Base-by-base conservation (phyloP, 192 early-diverging fungal genomes). In the Backusella sp. region DNA sequence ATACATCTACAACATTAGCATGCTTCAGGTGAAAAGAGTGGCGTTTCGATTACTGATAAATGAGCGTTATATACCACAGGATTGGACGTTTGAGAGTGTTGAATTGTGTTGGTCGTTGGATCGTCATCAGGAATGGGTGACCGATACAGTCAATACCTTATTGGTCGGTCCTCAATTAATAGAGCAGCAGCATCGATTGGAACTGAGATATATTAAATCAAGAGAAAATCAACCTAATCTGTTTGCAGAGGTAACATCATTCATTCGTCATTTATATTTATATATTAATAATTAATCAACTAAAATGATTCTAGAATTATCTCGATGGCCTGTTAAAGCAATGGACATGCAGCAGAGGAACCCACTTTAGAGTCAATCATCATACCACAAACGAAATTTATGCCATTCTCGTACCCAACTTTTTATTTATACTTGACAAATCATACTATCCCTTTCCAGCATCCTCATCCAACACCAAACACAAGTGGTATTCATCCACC, bases 201-300 rank as follows among this genome's bases (percentile, higher is more conserved):
- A 69, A 37, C 23, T 69, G 36, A 35, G 68, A 69, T 41, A 37
- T n/a, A 23, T 62, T 62, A 62, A 21, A 37, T 14, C 68, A 21
- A 23, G 34, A 69, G 68, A 69, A 23, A 35, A 39, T 26, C 68
- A 69, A 41, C n/a, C 68, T 23, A 69, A n/a, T 62, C 56, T 62
- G 8, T 62, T 62, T 28, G 23, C 56, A 62, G 56, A 62, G 56
- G 56, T 62, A 62, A 62, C 15, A 32, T 11, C 28, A 12, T 26
- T 23, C 14, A 39, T 23, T 12, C 37, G 37, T 12, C 7, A 39
- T 89, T 53, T 89, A 89, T 35, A 39, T 89, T 53, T 89, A 89
- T 35, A 84, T 85, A 67, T 76, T 89, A 39, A 37, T 37, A 88
- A 68, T 87, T 87, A 4, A 85, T 56, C 21, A 9, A n/a, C 6